Conservation (phyloP, 805 yeast genomes). For the Starmerella floris region DNA sequence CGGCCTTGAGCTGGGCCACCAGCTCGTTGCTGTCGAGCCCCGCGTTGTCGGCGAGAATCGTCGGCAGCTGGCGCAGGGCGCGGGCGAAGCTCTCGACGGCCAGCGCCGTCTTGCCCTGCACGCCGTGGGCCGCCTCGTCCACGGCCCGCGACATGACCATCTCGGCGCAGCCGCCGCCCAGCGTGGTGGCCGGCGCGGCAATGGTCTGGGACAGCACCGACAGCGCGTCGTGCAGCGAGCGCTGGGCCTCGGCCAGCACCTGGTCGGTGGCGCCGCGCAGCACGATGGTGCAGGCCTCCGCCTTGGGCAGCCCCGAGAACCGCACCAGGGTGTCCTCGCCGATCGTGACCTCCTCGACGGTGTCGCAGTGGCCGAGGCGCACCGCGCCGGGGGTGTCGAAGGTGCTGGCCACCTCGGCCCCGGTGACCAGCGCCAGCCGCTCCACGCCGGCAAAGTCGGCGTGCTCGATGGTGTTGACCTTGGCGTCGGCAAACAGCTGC, state of each 20-base stretch:
- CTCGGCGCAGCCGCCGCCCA: conserved; percentile 92
- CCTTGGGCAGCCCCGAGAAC: conserved; percentile 90
- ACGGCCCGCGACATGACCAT: conserved; percentile 97
- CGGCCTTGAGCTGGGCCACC: conserved; percentile 77
- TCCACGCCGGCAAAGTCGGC: conserved; percentile 98
- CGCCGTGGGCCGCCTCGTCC: conserved; percentile 80
- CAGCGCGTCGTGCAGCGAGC: conserved; percentile 92
- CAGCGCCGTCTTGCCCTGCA: conserved; percentile 80
- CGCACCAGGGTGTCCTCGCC: conserved; percentile 86
- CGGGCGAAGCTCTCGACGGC: conserved; percentile 92
- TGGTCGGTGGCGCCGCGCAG: conserved; percentile 96
- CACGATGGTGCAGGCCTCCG: conserved; percentile 92
- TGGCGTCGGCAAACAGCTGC: conserved; percentile 76
- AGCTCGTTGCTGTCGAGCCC: conserved; percentile 90
- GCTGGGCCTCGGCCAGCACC: conserved; percentile 89
- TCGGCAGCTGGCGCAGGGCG: conserved; percentile 89
- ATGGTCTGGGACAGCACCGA: conserved; percentile 93
- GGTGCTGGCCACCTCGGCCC: conserved; percentile 95
- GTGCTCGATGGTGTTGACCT: conserved; percentile 87
- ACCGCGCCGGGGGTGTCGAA: conserved; percentile 85
- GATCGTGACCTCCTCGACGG: conserved; percentile 79
- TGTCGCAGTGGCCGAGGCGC: conserved; percentile 74
- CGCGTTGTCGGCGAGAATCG: conserved; percentile 91
- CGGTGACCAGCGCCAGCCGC: conserved; percentile 89
- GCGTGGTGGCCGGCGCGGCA: conserved; percentile 74